phyloP scores from a whole-genome alignment of 139 green algal genomes.

The Haematococcus lacustris region DNA sequence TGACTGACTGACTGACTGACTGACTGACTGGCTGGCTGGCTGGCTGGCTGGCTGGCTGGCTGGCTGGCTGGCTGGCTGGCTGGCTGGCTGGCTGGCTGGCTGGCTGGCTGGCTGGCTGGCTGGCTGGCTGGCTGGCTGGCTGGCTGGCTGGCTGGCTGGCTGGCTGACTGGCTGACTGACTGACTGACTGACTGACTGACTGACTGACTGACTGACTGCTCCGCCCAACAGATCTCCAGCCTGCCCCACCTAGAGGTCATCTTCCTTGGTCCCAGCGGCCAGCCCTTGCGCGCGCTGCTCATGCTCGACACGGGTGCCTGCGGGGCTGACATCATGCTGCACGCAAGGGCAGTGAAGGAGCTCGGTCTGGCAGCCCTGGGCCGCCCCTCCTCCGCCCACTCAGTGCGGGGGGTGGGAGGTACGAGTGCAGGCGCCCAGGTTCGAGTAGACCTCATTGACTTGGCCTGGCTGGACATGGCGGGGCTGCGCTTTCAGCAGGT shows the following conservation, averaged over 20 bases:
- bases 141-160: too few species aligned
- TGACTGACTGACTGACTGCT: too few species aligned
- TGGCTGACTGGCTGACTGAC: too few species aligned
- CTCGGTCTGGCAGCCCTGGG: slow-evolving; percentile 12
- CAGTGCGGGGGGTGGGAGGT: slow-evolving; percentile 18
- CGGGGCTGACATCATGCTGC: slow-evolving; percentile 43
- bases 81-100: too few species aligned
- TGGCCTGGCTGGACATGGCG: slow-evolving; percentile 29
- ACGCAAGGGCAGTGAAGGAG: slow-evolving; percentile 25
- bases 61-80: too few species aligned
- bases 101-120: too few species aligned
- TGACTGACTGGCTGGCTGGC: too few species aligned
- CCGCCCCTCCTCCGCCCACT: slow-evolving; percentile 6
- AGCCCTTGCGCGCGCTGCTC: slow-evolving; percentile 16
- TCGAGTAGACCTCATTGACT: slow-evolving; percentile 20
- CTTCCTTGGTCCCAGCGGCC: slow-evolving; percentile 5
- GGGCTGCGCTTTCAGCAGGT: slow-evolving; percentile 23
- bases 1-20: too few species aligned
- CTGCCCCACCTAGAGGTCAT: slow-evolving; percentile 36
- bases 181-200: too few species aligned
- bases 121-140: too few species aligned
- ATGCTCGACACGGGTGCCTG: slow-evolving; percentile 47
- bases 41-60: too few species aligned
- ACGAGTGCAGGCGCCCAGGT: not conserved
- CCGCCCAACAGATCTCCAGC: slow-evolving; percentile 45